These are phyloP conservation scores for Tolypocladium nubicola DNA, from an alignment of 2,329 filamentous ascomycete genomes.

Conservation along the genomic window DNA sequence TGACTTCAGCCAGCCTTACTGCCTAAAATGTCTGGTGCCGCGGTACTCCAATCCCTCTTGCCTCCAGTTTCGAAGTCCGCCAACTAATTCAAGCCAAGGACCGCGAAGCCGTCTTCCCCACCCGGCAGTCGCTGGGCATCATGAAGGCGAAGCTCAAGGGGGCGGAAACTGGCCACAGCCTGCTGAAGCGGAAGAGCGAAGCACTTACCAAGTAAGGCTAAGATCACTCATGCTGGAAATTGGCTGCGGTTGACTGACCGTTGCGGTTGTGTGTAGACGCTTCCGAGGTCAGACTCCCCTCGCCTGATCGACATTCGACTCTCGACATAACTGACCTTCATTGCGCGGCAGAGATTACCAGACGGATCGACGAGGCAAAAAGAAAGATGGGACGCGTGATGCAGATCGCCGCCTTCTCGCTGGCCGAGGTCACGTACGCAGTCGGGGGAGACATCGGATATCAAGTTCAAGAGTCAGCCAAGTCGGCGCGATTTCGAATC, in stretches of 20 bases:
- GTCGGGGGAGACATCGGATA: slow-evolving; percentile 93
- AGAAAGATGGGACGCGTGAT: slow-evolving; percentile 99
- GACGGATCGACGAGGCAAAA: slow-evolving; percentile 96
- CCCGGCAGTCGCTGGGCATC: slow-evolving; percentile 86
- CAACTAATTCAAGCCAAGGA: slow-evolving; percentile 42
- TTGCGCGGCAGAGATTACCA: slow-evolving; percentile 65
- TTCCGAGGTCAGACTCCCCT: slow-evolving; percentile 58
- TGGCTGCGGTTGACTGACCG: slow-evolving; percentile 1
- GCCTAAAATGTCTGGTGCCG: slow-evolving; percentile 21
- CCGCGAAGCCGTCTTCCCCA: slow-evolving; percentile 93
- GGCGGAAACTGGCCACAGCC: slow-evolving; percentile 79
- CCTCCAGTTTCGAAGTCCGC: not conserved
- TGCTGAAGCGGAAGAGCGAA: slow-evolving; percentile 96
- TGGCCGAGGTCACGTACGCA: slow-evolving; percentile 95
- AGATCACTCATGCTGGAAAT: slow-evolving; percentile 13
- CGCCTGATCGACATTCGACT: not conserved
- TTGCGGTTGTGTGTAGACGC: slow-evolving; percentile 44
- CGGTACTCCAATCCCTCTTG: slow-evolving; percentile 9
- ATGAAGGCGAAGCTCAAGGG: slow-evolving; percentile 99
- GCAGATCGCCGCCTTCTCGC: slow-evolving; percentile 96
- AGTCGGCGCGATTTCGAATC: slow-evolving; percentile 83
- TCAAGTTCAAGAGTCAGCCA: slow-evolving; percentile 93
- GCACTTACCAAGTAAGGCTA: slow-evolving; percentile 76
- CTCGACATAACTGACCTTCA: slow-evolving; percentile 5
- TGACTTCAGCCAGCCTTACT: not conserved